Evolutionary conservation across 306 rosid species (phyloP).

Genomic region (Mimosa bimucronata): DNA sequence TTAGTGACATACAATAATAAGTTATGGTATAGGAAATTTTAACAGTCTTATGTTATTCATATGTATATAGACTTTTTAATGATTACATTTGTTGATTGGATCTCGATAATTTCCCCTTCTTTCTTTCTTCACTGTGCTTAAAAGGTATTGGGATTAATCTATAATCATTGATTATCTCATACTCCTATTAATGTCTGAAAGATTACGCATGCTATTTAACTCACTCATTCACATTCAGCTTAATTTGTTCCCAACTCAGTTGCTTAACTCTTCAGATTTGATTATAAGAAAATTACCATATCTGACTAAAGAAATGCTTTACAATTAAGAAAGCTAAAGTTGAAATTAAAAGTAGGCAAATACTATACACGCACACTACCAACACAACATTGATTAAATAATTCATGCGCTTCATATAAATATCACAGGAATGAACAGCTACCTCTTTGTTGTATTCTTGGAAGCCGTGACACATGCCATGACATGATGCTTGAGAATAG

Average conservation of each 20-base stretch:
- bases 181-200: background rate
- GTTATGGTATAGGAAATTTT: too few relatives aligned
- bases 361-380: background rate
- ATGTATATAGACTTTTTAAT: too few relatives aligned
- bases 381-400: background rate
- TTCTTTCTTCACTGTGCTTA: background rate
- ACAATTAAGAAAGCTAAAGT: background rate
- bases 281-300: background rate
- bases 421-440: background rate
- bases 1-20: too few relatives aligned
- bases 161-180: background rate
- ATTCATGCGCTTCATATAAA: background rate
- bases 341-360: background rate
- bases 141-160: background rate
- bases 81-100: too few relatives aligned
- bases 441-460: slow-evolving; percentile 18
- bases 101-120: background rate
- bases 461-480: slow-evolving; percentile 26
- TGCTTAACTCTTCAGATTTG: background rate
- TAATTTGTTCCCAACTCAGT: background rate
- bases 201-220: background rate
- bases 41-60: too few relatives aligned
- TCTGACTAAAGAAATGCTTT: background rate
- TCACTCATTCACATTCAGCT: background rate
- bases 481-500: slow-evolving; percentile 2